Evolutionary conservation across 257 asterid species (phyloP).

Genomic region (Petunia secreta): DNA sequence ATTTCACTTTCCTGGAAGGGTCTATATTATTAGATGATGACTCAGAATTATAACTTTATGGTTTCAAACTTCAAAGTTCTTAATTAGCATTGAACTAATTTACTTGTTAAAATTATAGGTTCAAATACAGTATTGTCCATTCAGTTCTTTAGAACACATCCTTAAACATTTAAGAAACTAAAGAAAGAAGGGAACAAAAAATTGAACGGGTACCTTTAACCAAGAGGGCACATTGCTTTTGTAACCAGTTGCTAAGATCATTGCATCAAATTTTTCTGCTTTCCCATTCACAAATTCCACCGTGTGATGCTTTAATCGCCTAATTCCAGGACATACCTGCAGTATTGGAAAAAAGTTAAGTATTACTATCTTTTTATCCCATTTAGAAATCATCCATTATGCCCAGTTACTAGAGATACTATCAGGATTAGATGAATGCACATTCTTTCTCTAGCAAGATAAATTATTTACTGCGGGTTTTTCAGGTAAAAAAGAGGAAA

Average conservation of each 20-base stretch:
- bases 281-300: slow-evolving; percentile 60
- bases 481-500: too few species aligned
- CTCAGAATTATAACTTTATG: too few species aligned
- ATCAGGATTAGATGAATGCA: too few species aligned
- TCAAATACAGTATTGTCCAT: background rate
- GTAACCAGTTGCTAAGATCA: slow-evolving; percentile 71
- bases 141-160: background rate
- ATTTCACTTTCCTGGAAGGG: slow-evolving; percentile 62
- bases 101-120: too few species aligned
- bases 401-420: too few species aligned
- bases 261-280: slow-evolving; percentile 55
- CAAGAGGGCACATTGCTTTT: slow-evolving; percentile 71
- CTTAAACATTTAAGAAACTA: background rate
- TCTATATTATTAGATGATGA: background rate
- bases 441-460: too few species aligned
- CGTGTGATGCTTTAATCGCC: slow-evolving; percentile 41
- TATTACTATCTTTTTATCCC: too few species aligned
- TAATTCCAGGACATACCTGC: slow-evolving; percentile 55
- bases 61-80: too few species aligned
- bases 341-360: background rate
- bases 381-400: background rate
- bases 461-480: too few species aligned
- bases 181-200: background rate
- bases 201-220: slow-evolving; percentile 49
- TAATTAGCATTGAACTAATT: too few species aligned